Base-by-base conservation (phyloP, 345 rosid species). In the Sapria himalayana region DNA sequence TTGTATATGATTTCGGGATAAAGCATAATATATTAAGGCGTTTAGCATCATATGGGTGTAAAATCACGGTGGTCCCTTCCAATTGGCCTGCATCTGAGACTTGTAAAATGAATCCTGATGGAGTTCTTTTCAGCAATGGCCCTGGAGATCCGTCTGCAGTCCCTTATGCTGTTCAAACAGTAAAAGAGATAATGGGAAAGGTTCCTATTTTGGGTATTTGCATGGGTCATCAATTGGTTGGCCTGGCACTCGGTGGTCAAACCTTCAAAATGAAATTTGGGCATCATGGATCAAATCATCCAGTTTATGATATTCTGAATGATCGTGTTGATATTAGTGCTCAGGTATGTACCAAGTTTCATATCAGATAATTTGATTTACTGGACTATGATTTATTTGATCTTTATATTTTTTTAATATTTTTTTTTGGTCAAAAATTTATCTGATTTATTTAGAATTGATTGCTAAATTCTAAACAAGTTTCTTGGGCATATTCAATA, bases 71-170 rank as follows among this genome's bases (percentile, higher is more conserved):
- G 25, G 95, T 84, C 21, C 99, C 99, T 2, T 77, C 99, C 1
- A 69, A 77, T 2, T 84, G 77, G 74, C 81, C 93, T 13, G 93
- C 99, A 49, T 65, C 77, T 12, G 93, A 77, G 59, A 62, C 67
- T 3, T 70, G 82, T 19, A 82, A 73, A 49, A 39, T 80, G 85
- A 77, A 75, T 37, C 99, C 99, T 7, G 82, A 80, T 17, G 93
- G 99, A 38, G 81, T 91, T 61, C 77, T 91, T 58, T 84, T 91
- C 61, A 80, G 99, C 72, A 84, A 91, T 44, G 96, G 93, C 33
- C 99, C 99, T 0, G 99, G 99, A 37, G 96, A 84, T 42, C 92
- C 95, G 48, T 91, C 99, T 45, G 93, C 93, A 29, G 93, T 77
- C 50, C 93, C 95, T 16, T 91, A 80, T 58, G 92, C 93, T 45